Evolutionary conservation across 2,329 filamentous ascomycete species (phyloP).

Genomic region (Ophiocordyceps sinensis): DNA sequence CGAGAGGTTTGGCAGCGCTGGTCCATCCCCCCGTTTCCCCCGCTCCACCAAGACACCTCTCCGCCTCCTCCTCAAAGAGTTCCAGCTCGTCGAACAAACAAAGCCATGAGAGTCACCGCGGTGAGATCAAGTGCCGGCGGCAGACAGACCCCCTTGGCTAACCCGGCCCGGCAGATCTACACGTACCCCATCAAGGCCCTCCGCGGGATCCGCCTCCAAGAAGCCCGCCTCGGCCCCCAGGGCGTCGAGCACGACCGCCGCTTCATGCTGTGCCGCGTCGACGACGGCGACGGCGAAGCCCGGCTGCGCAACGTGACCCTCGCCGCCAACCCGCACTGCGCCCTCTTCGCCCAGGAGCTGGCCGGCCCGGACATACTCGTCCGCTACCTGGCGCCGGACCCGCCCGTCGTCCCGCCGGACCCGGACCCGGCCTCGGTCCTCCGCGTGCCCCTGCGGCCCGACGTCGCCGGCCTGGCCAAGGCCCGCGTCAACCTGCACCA

Average conservation of each 20-base stretch:
- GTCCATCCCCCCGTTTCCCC: too few species aligned
- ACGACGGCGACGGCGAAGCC: conserved; percentile 19
- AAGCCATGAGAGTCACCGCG: conserved; percentile 17
- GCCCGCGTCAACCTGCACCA: conserved; percentile 43
- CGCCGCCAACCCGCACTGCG: conserved; percentile 39
- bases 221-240: conserved; percentile 40
- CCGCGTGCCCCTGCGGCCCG: conserved; percentile 42
- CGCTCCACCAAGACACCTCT: too few species aligned
- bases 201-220: conserved; percentile 40
- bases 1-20: too few species aligned
- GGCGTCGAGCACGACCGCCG: conserved; percentile 52
- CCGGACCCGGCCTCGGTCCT: conserved; percentile 25
- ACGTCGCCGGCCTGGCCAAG: conserved; percentile 26
- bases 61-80: too few species aligned
- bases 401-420: conserved; percentile 22
- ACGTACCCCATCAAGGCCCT: conserved; percentile 63
- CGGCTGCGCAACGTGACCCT: conserved; percentile 45
- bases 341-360: conserved; percentile 49
- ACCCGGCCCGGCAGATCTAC: conserved; percentile 30
- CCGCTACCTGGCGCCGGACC: conserved; percentile 23
- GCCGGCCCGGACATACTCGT: conserved; percentile 24
- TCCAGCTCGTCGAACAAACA: background rate
- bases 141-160: background rate
- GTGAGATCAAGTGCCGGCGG: conserved; percentile 6
- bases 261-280: conserved; percentile 53